phyloP scores from a whole-genome alignment of 805 yeast genomes.

The Starmera amethionina region DNA sequence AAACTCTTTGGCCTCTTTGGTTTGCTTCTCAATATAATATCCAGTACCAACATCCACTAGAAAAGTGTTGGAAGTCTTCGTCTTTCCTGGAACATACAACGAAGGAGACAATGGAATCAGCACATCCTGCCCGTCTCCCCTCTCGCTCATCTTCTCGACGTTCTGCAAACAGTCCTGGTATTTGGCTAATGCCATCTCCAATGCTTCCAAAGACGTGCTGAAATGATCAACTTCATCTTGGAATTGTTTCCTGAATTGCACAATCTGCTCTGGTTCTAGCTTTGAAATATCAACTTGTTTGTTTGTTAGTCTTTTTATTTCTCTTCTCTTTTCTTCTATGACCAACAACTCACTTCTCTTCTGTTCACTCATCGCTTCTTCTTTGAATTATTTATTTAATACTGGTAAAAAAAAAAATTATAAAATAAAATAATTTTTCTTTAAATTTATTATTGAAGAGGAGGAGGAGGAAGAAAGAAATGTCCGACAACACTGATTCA shows the following conservation, averaged over 20 bases:
- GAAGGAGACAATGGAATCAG: constrained; percentile 86
- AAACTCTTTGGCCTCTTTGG: constrained; percentile 52
- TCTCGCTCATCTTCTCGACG: constrained; percentile 41
- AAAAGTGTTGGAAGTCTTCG: constrained; percentile 54
- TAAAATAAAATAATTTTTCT: too few relatives aligned
- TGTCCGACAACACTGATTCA: constrained; percentile 30
- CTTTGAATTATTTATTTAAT: too few relatives aligned
- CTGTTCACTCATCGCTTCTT: constrained; percentile 4
- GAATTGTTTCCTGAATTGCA: constrained; percentile 72
- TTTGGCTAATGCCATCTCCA: constrained; percentile 72
- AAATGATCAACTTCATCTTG: constrained; percentile 84
- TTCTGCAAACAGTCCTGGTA: constrained; percentile 73
- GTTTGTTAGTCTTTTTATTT: not conserved
- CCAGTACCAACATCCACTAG: constrained; percentile 96
- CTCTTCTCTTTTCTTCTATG: too few relatives aligned
- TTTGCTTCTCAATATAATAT: constrained; percentile 64
- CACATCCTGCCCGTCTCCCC: constrained; percentile 39
- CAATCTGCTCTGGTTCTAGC: constrained; percentile 75
- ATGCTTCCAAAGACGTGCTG: constrained; percentile 72
- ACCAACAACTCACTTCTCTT: constrained; percentile 2
- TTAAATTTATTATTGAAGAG: too few relatives aligned
- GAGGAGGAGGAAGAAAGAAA: too few relatives aligned
- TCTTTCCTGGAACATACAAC: constrained; percentile 78
- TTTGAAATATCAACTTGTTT: constrained; percentile 50
- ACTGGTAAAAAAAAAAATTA: too few relatives aligned